Conservation (phyloP, 2,329 filamentous ascomycete genomes). For the Blastomyces emzantsi region DNA sequence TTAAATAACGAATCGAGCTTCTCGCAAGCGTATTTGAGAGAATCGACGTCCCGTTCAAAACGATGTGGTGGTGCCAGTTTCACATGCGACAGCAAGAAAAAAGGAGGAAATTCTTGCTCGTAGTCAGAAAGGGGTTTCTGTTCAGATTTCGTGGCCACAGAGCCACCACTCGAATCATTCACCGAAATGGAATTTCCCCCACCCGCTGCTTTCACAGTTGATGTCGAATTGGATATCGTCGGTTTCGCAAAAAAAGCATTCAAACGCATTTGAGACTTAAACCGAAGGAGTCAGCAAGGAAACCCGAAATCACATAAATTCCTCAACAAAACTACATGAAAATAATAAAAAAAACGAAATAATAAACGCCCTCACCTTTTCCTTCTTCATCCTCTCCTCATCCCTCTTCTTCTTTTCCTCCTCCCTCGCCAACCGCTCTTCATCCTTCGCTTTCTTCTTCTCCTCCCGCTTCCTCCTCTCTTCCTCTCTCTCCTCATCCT, state of each 20-base stretch:
- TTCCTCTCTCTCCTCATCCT: conserved; percentile 38
- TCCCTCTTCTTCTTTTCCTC: conserved; percentile 26
- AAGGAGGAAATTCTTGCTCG: conserved; percentile 65
- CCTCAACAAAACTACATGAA: neutral
- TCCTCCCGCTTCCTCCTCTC: conserved; percentile 38
- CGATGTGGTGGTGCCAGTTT: conserved; percentile 52
- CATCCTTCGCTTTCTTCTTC: conserved; percentile 36
- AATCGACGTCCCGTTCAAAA: conserved; percentile 51
- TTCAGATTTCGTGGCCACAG: conserved; percentile 17
- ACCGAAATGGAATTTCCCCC: conserved; percentile 14
- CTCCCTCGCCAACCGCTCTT: conserved; percentile 25
- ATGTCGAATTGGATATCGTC: conserved; percentile 20
- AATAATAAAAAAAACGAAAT: neutral
- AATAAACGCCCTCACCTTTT: conserved; percentile 29
- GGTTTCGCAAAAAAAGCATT: conserved; percentile 44
- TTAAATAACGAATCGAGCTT: conserved; percentile 38
- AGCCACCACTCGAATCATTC: conserved; percentile 6
- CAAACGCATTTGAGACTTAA: conserved; percentile 43
- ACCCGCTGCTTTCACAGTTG: conserved; percentile 9
- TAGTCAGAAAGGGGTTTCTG: conserved; percentile 45
- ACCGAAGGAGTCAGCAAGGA: conserved; percentile 18
- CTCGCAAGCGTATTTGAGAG: conserved; percentile 45
- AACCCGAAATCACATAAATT: conserved; percentile 17
- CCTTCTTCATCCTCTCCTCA: conserved; percentile 36
- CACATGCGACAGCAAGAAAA: conserved; percentile 67